Evolutionary conservation across 148 eudicot species (phyloP), one percentile per base, ranked within the genome.

Genomic region (Silene conica): DNA sequence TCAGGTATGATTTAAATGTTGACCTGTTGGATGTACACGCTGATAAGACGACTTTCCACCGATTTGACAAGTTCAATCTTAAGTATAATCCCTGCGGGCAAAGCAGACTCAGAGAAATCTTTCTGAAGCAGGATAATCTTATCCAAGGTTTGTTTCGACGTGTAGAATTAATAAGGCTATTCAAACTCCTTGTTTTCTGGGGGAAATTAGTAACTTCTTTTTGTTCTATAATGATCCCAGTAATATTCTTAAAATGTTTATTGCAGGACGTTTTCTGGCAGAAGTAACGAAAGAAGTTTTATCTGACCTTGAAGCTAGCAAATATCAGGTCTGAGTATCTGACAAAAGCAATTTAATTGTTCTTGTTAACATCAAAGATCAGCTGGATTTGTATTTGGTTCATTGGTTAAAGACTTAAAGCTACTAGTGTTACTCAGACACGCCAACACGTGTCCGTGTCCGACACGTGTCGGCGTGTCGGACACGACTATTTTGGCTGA

Each of bases 21-120:
- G 96, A 90, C 83, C 80, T 90, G 72, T 79, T 90, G 80, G 96
- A 90, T 84, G 96, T 90, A 57, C 96, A 90, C 79, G 96, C 96
- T 66, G 92, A 90, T 78, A 90, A 90, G 79, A 90, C 89, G 50
- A 90, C 96, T 55, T 90, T 90, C 76, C 92, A 90, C 84, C 92
- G 96, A 0, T 90, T 90, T 69, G 96, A 90, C 83, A 90, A 87
- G 73, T 90, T 90, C 81, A 90, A 88, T 82, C 89, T 90, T n/a
- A 90, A 90, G 86, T 90, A 90, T 79, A 90, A 90, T 84, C 92
- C 96, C 72, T 90, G 96, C 84, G 96, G 96, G 46, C 92, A 90
- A 78, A 90, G 96, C 70, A 85, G 96, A 76, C 92, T 90, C 57
- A 82, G 96, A 74, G 92, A 90, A 83, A 90, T 90, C 48, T 90